Evolutionary conservation across 306 rosid genomes (phyloP).

Genomic region (Prunus salicina): DNA sequence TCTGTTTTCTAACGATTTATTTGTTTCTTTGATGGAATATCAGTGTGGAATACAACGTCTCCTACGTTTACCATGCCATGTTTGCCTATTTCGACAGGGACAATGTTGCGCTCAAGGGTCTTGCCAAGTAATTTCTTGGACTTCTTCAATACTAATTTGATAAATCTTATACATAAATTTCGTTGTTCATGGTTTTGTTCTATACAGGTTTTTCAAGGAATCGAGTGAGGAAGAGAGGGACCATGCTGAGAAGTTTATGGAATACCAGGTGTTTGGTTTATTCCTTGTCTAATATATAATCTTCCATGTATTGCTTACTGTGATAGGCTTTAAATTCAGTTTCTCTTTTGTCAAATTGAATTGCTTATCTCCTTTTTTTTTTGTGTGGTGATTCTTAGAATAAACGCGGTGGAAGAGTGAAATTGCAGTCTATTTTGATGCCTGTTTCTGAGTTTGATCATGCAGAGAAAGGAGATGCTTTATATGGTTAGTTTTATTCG

Average conservation of each 20-base stretch:
- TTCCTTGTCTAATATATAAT: background rate
- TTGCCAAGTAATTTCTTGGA: conserved; percentile 54
- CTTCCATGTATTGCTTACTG: background rate
- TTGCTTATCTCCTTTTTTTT: background rate
- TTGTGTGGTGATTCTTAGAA: conserved; percentile 41
- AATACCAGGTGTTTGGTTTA: conserved; percentile 64
- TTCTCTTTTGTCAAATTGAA: background rate
- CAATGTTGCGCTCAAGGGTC: conserved; percentile 89
- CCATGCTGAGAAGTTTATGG: conserved; percentile 92
- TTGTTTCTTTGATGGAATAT: conserved; percentile 6
- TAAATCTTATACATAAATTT: background rate
- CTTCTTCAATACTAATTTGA: background rate
- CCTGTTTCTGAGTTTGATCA: conserved; percentile 34
- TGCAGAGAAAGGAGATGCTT: conserved; percentile 37
- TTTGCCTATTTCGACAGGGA: conserved; percentile 95
- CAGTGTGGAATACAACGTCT: conserved; percentile 97
- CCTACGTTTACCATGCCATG: conserved; percentile 89
- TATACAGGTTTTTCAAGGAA: conserved; percentile 72
- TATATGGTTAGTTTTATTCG: conserved; percentile 21
- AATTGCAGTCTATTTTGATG: conserved; percentile 59
- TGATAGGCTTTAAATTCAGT: background rate
- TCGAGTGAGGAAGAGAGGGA: conserved; percentile 92
- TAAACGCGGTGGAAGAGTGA: conserved; percentile 88
- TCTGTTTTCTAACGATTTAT: background rate
- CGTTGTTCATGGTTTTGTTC: background rate